Evolutionary conservation across 495 filamentous ascomycete genomes (phyloP), one percentile per base, ranked within the genome.

Genomic region (Daldinia grandis): DNA sequence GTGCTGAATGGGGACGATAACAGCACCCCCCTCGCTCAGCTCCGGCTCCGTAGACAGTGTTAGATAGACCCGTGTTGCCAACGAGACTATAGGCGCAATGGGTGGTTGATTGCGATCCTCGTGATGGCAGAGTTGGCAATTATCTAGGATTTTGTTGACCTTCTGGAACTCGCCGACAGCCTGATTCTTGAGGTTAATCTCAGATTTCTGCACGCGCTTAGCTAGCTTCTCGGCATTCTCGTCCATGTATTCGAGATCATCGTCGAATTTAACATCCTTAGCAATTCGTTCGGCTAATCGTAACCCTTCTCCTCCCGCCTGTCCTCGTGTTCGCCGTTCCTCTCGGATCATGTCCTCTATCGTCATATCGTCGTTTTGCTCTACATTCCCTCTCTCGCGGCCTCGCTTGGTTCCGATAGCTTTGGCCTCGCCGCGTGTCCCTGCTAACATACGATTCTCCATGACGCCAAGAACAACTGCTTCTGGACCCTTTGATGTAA

Each of bases 331-430:
- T 67, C 94, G 88, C 57, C 92, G 87, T 78, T 99, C 95, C 76
- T 97, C 93, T 42, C 91, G 86, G 9, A 99, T 88, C 95, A 99
- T 99, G 74, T 98, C 95, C 24, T 94, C 92, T 59, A 99, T 89
- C 33, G 83, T 90, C 95, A 99, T 98, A 73, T 98, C 93, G 56
- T 97, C 93, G 68, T 98, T 99, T 61, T 93, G 93, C 70, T 92
- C 86, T 9, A 98, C 89, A 19, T 86, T 80, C 17, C 93, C 93
- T 66, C 93, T 86, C 75, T 97, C 93, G 25, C 87, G 82, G 15
- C 93, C 94, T 50, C 94, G 85, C 73, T 90, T 94, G 60, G 85
- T 95, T 33, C 89, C 87, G 37, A 96, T 80, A 0, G 86, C 81
- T 66, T 91, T 92, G 55, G 93, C 90, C 79, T 97, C 94, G 42